A percentile compares a stretch with the other conserved stretches of the same genome.
phyloP scores from a whole-genome alignment of 805 yeast genomes.

The Candida yuanshanica region DNA sequence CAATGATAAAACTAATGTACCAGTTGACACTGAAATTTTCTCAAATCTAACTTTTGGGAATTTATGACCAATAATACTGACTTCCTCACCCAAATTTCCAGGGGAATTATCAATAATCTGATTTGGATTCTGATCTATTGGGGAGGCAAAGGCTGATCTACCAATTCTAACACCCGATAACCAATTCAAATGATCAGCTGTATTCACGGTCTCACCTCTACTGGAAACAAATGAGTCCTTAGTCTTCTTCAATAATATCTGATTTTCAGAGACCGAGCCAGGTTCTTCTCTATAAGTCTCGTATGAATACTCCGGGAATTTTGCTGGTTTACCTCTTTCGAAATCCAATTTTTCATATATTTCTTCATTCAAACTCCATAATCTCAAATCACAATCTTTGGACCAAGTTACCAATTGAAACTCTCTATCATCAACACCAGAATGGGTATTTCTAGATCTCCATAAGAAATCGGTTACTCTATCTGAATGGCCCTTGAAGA shows the following conservation, averaged over 20 bases:
- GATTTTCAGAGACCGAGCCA: constrained; percentile 20
- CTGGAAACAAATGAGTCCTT: constrained; percentile 36
- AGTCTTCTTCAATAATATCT: constrained; percentile 30
- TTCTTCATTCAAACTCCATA: constrained; percentile 65
- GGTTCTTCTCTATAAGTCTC: constrained; percentile 51
- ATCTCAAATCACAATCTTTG: constrained; percentile 73
- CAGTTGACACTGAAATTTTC: constrained; percentile 81
- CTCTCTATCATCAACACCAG: constrained; percentile 60
- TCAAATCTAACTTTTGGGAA: constrained; percentile 86
- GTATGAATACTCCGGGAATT: constrained; percentile 36
- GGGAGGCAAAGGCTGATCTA: constrained; percentile 24
- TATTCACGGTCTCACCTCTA: constrained; percentile 32
- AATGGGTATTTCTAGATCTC: constrained; percentile 56
- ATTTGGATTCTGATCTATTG: constrained; percentile 27
- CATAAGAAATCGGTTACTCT: constrained; percentile 86
- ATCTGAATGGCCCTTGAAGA: constrained; percentile 76
- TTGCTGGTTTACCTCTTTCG: constrained; percentile 31
- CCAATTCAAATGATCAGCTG: constrained; percentile 77
- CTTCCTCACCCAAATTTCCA: constrained; percentile 85
- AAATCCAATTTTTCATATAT: constrained; percentile 43
- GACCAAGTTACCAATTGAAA: constrained; percentile 95
- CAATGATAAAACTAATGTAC: constrained; percentile 68
- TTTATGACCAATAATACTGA: constrained; percentile 79
- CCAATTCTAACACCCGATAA: constrained; percentile 80
- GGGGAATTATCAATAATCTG: constrained; percentile 34